Conservation (phyloP, 164 flowering plant species). For the Liquidambar formosana region DNA sequence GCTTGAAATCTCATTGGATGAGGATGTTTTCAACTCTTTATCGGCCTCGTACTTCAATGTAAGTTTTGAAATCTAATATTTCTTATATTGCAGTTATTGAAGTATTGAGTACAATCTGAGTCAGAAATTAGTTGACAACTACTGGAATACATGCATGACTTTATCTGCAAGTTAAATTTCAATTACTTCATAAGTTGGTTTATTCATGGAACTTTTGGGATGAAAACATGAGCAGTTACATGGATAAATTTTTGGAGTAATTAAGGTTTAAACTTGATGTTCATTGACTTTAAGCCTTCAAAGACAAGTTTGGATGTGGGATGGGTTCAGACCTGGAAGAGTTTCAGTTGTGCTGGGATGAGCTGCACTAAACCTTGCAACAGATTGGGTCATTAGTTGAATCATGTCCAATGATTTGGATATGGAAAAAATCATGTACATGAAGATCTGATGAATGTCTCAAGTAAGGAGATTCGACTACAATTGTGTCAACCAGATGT, state of each 20-base stretch:
- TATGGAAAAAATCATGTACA: neutral
- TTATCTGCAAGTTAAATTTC: neutral
- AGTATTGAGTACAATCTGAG: neutral
- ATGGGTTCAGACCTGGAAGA: neutral
- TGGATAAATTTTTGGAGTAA: neutral
- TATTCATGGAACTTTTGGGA: neutral
- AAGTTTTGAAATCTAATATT: constrained; percentile 18
- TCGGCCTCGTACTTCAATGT: constrained; percentile 63
- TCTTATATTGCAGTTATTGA: neutral
- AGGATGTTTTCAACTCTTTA: constrained; percentile 72
- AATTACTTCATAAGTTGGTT: neutral
- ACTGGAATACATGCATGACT: neutral
- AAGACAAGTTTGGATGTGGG: neutral
- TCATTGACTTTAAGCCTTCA: neutral
- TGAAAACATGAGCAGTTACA: neutral
- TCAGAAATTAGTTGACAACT: constrained; percentile 4
- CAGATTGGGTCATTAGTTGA: neutral
- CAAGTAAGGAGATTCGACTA: neutral
- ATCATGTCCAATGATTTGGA: neutral
- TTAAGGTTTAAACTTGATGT: neutral
- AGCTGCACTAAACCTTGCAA: neutral
- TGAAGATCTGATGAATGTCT: neutral
- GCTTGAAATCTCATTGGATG: constrained; percentile 74
- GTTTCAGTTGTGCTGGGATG: neutral
- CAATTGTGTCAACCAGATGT: neutral